Evolutionary conservation across 176 grass and related monocot species (phyloP), one percentile per base, ranked within the genome.

Genomic region (Rhipidocladum racemiflorum): DNA sequence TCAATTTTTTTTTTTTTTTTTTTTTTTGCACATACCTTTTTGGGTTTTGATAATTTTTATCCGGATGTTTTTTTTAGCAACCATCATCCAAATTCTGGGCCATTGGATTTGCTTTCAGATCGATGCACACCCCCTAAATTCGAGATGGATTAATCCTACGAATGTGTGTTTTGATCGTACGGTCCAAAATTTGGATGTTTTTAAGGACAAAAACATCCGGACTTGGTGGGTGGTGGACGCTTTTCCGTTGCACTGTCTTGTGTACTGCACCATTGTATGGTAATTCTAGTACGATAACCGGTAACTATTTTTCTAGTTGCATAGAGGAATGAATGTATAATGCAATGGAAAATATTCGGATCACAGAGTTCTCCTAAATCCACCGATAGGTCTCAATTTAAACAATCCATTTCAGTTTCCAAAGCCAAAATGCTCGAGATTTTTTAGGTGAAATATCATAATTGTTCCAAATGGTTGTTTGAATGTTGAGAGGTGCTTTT

Each of bases 211-310:
- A n/a, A n/a, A n/a, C n/a, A n/a, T n/a, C n/a, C n/a, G n/a, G n/a
- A n/a, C 73, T 86, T 46, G 81, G 68, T 81, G 88, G 83, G 59
- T 86, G 59, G 83, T 40, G 79, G 72, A 59, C 55, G 77, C 78
- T 82, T 77, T 54, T 65, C 50, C 45, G 80, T 75, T 34, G 60
- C 39, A 76, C n/a, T 17, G 34, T 76, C 82, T 55, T 59, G n/a
- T 70, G 74, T 76, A 80, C 27, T 81, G 70, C 81, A 65, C 28
- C 61, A 81, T 53, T 73, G 72, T 74, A 65, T 60, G 59, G 9
- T 65, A 28, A 76, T 88, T 79, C 68, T 90, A 81, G 87, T 36
- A 81, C 11, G 63, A 70, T 44, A 45, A 81, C 70, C 49, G 21
- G 74, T 72, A 38, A 32, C 12, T 61, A 0, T 65, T 49, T 59